A percentile compares a stretch with the other conserved stretches of the same genome.
These are phyloP conservation scores for Ambrosiella beaveri DNA, from an alignment of 2,329 filamentous ascomycete genomes.

Conservation along the genomic window DNA sequence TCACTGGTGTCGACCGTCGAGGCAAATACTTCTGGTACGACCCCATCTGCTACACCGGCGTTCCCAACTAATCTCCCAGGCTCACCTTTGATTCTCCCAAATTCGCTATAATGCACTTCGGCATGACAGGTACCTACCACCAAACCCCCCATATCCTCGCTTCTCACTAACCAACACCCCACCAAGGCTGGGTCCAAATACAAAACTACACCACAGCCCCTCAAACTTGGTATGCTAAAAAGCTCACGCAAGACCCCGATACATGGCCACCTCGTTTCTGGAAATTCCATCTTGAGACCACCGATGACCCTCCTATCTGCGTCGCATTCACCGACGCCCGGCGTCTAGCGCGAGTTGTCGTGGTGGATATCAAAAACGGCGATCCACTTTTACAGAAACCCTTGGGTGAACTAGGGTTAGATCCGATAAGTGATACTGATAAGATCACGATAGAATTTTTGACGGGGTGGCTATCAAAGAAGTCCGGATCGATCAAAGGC, in stretches of 20 bases:
- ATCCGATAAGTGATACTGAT: conserved; percentile 58
- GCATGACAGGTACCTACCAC: conserved; percentile 38
- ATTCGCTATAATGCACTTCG: conserved; percentile 79
- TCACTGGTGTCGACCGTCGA: conserved; percentile 56
- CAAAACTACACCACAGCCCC: conserved; percentile 60
- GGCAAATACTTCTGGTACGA: conserved; percentile 86
- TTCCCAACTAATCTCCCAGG: conserved; percentile 17
- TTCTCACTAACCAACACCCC: not conserved
- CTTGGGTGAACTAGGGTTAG: conserved; percentile 80
- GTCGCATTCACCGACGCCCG: conserved; percentile 73
- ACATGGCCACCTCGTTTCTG: conserved; percentile 78
- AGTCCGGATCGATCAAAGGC: conserved; percentile 77
- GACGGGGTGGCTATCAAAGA: conserved; percentile 48
- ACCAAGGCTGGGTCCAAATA: conserved; percentile 69
- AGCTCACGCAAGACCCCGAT: conserved; percentile 31
- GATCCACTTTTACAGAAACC: conserved; percentile 63
- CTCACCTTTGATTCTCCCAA: conserved; percentile 52
- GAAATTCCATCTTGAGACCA: conserved; percentile 65
- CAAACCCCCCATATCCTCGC: not conserved
- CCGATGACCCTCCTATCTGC: conserved; percentile 34
- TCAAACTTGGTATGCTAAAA: conserved; percentile 59
- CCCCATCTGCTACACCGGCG: not conserved
- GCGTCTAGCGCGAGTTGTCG: conserved; percentile 58
- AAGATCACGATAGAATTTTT: conserved; percentile 64
- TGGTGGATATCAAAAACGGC: conserved; percentile 63